phyloP scores from a whole-genome alignment of 306 rosid species.

The Vicia sativa region DNA sequence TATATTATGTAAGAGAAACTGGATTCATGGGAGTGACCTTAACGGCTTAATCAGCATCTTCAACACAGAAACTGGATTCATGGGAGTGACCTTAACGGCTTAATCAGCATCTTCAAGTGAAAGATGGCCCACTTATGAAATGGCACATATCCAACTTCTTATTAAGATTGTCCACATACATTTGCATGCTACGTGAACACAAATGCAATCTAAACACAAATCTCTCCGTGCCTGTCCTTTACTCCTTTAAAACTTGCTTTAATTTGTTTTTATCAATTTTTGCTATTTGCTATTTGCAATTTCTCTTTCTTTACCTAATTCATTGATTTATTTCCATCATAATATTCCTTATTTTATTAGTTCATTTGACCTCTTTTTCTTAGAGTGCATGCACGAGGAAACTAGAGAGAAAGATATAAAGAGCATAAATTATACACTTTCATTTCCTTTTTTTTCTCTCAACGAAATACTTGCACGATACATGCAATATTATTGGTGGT shows the following conservation, averaged over 20 bases:
- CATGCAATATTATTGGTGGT: slow-evolving; percentile 29
- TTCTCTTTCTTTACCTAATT: slow-evolving; percentile 4
- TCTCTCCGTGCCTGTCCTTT: slow-evolving; percentile 18
- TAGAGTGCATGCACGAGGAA: neutral
- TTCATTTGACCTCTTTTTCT: neutral
- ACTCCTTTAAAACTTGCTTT: slow-evolving; percentile 10
- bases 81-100: neutral
- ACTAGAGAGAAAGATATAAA: neutral
- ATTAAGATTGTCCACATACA: slow-evolving; percentile 35
- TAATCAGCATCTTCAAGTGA: slow-evolving; percentile 1
- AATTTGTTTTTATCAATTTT: neutral
- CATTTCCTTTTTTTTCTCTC: neutral
- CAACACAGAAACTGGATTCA: neutral
- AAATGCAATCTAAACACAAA: slow-evolving; percentile 30
- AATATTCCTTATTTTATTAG: neutral
- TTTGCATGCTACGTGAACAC: slow-evolving; percentile 39
- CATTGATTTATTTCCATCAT: neutral
- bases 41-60: no score
- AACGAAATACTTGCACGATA: slow-evolving; percentile 29
- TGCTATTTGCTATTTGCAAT: neutral
- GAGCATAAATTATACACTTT: neutral
- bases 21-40: no score
- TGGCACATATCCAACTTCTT: slow-evolving; percentile 37
- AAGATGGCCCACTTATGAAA: slow-evolving; percentile 37
- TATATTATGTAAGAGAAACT: neutral